Evolutionary conservation across 2,329 filamentous ascomycete genomes (phyloP).

Genomic region (Penicillium sp.): DNA sequence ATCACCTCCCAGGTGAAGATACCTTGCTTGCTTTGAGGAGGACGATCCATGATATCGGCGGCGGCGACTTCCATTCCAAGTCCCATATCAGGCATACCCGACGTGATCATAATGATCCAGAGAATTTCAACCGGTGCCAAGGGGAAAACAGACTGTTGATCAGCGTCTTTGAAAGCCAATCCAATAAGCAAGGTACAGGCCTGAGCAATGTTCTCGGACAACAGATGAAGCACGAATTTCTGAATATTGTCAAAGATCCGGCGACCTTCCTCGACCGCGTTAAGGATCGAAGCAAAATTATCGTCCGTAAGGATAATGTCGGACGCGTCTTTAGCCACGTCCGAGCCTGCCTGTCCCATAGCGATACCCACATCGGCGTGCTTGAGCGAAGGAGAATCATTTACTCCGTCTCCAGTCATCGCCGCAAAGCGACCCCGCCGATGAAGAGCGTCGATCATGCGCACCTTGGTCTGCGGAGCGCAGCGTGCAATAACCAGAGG

Average conservation of each 20-base stretch:
- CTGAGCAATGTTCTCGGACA: conserved; percentile 77
- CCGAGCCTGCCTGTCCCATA: conserved; percentile 74
- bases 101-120: conserved; percentile 93
- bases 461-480: conserved; percentile 63
- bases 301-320: conserved; percentile 70
- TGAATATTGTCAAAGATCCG: conserved; percentile 87
- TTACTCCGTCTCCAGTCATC: conserved; percentile 87
- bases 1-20: conserved; percentile 75
- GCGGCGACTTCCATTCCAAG: conserved; percentile 72
- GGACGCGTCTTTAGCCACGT: conserved; percentile 68
- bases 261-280: conserved; percentile 75
- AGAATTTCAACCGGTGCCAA: conserved; percentile 80
- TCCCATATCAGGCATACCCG: conserved; percentile 80
- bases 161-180: conserved; percentile 69
- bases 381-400: conserved; percentile 76
- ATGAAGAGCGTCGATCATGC: conserved; percentile 66
- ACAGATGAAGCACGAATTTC: conserved; percentile 75
- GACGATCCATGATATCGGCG: conserved; percentile 70
- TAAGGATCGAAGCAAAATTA: conserved; percentile 80
- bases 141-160: conserved; percentile 73
- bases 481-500: conserved; percentile 56
- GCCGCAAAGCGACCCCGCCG: conserved; percentile 67
- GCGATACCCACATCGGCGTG: conserved; percentile 80
- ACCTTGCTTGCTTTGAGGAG: conserved; percentile 63
- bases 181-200: conserved; percentile 78